Percentiles rank a stretch among this genome's conserved stretches.
Conservation (phyloP, 129 eudicot genomes). For the Arctium minus region DNA sequence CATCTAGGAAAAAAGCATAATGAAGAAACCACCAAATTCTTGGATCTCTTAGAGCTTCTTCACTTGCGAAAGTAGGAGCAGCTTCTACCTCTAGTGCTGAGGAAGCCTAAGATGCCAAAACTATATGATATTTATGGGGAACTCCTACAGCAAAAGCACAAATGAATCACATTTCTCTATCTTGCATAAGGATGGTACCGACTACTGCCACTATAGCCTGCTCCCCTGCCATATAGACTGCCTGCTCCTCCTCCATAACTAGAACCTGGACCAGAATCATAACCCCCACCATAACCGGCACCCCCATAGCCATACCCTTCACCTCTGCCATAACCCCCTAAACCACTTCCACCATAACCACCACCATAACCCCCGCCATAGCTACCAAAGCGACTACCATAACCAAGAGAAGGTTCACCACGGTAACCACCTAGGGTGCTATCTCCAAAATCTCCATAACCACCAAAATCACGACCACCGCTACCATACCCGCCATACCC, state of each 20-base stretch:
- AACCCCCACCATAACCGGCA: conserved; percentile 51
- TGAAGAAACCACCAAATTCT: conserved; percentile 14
- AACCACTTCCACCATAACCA: conserved; percentile 60
- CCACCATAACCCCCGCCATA: conserved; percentile 53
- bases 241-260: conserved; percentile 68
- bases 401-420: conserved; percentile 55
- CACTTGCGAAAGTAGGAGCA: conserved; percentile 12
- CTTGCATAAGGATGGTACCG: conserved; percentile 86
- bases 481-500: conserved; percentile 49
- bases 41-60: conserved; percentile 29
- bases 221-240: conserved; percentile 59
- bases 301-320: conserved; percentile 52
- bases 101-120: conserved; percentile 23
- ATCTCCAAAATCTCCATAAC: conserved; percentile 72
- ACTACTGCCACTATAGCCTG: conserved; percentile 67
- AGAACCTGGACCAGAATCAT: conserved; percentile 34
- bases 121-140: conserved; percentile 16
- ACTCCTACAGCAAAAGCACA: conserved; percentile 26
- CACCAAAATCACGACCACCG: conserved; percentile 54
- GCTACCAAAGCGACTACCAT: conserved; percentile 61
- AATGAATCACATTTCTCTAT: conserved; percentile 45
- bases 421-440: conserved; percentile 47
- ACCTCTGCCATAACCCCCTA: conserved; percentile 76
- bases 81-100: conserved; percentile 30
- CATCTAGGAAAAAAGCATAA: conserved; percentile 15